Base-by-base conservation (phyloP, 192 early-diverging fungal genomes). In the Haplosporangium gracile region DNA sequence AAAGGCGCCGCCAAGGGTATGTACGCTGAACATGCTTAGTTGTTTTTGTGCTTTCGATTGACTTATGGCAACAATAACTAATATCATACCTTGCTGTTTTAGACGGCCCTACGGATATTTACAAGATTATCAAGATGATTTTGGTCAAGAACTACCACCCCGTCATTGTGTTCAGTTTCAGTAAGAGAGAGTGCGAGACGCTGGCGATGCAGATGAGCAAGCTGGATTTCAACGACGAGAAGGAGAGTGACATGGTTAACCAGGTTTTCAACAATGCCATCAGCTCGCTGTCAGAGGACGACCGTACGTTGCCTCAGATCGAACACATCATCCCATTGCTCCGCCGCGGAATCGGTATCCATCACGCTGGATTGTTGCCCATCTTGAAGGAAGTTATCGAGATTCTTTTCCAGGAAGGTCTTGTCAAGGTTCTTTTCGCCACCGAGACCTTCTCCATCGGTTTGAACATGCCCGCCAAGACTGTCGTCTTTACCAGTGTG, bases 401-500 rank as follows among this genome's bases (percentile, higher is more conserved):
- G 90, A 97, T 99, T 89, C 90, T 99, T 60, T 99, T 99, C 90
- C 97, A 98, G 84, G 97, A 98, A 88, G 97, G 97, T n/a, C 85
- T 99, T 76, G 88, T 99, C 43, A 99, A 99, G 89, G 97, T 97
- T n/a, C 89, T 99, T 65, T 99, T 99, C 94, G 98, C 98, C 34
- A 99, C 98, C 4, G 98, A 99, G 90, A 99, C 98, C 1, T 99
- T 99, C 88, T 97, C 98, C 34, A 99, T 99, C 76, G 98, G 98
- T 34, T 89, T 99, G 73, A 99, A 99, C 91, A 99, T 99, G 98
- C 98, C 98, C 32, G 97, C 98, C 81, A 97, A 97, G 80, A 99
- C 98, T 1, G 98, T 99, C 26, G 97, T 99, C 4, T 99, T 99
- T 77, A 98, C 98, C 0, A 92, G 94, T 70, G 95, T 97, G 7